phyloP scores from a whole-genome alignment of 257 asterid species.

The Anisodus acutangulus region DNA sequence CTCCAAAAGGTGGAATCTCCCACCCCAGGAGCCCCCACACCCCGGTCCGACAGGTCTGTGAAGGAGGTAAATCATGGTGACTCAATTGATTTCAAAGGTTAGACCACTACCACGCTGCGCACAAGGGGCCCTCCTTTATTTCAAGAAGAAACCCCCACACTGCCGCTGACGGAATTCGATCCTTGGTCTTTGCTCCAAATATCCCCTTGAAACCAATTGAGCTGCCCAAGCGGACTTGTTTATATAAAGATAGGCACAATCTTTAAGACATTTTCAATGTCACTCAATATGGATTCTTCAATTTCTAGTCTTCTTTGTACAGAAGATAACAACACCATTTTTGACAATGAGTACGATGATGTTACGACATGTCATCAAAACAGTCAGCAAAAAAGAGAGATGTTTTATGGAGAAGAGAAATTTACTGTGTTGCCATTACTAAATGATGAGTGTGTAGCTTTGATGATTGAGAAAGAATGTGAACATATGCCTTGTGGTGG shows the following conservation, averaged over 20 bases:
- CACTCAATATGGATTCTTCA: neutral
- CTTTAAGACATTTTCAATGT: slow-evolving; percentile 24
- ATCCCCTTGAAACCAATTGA: too few species aligned
- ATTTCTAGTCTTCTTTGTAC: slow-evolving; percentile 27
- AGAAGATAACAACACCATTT: slow-evolving; percentile 27
- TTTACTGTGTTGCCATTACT: slow-evolving; percentile 7
- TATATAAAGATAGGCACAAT: neutral
- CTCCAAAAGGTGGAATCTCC: too few species aligned
- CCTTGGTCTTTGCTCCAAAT: too few species aligned
- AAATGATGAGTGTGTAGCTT: slow-evolving; percentile 30
- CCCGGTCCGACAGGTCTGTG: too few species aligned
- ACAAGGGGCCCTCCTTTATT: too few species aligned
- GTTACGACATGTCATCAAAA: slow-evolving; percentile 15
- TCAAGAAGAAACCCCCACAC: too few species aligned
- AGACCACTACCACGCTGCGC: too few species aligned
- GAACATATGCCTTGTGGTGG: slow-evolving; percentile 30
- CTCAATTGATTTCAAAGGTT: too few species aligned
- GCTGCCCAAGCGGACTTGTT: too few species aligned
- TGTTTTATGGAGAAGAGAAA: neutral
- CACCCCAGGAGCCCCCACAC: too few species aligned
- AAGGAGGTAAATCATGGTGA: too few species aligned
- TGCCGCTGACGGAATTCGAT: too few species aligned
- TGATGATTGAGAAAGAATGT: slow-evolving; percentile 30
- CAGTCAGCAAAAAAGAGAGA: slow-evolving; percentile 1
- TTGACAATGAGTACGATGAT: slow-evolving; percentile 7